Conservation (phyloP, 139 green algal genomes). For the Picochlorum sp. region DNA sequence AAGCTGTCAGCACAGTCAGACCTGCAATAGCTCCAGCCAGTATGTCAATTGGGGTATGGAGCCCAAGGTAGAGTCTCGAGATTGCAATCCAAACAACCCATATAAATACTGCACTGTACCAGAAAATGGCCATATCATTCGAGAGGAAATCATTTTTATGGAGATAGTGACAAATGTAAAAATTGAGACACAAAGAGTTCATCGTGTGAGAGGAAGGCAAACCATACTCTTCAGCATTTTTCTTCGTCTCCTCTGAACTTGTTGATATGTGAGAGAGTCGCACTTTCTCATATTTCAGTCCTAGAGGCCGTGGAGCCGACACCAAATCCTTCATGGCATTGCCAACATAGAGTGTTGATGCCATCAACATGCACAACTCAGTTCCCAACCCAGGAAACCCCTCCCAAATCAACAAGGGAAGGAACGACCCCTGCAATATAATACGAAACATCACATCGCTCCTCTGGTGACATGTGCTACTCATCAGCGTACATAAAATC, state of each 20-base stretch:
- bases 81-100: constrained; percentile 39
- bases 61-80: constrained; percentile 37
- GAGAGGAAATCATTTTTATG: constrained; percentile 21
- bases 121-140: constrained; percentile 1
- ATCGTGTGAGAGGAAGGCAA: constrained; percentile 40
- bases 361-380: constrained; percentile 26
- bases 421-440: constrained; percentile 15
- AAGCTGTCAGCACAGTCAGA: constrained; percentile 27
- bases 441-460: background rate
- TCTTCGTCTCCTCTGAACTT: constrained; percentile 21
- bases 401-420: constrained; percentile 20
- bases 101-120: constrained; percentile 22
- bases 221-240: constrained; percentile 44
- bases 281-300: constrained; percentile 13
- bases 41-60: constrained; percentile 47
- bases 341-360: constrained; percentile 33
- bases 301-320: constrained; percentile 32
- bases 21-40: constrained; percentile 28
- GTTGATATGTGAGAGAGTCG: constrained; percentile 14
- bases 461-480: background rate
- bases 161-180: constrained; percentile 28
- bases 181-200: constrained; percentile 44
- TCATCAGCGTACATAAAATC: constrained; percentile 32
- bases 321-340: constrained; percentile 50
- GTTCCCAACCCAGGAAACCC: constrained; percentile 24